Evolutionary conservation across 179 eudicot species (phyloP).

Genomic region (Drosera spatulata): DNA sequence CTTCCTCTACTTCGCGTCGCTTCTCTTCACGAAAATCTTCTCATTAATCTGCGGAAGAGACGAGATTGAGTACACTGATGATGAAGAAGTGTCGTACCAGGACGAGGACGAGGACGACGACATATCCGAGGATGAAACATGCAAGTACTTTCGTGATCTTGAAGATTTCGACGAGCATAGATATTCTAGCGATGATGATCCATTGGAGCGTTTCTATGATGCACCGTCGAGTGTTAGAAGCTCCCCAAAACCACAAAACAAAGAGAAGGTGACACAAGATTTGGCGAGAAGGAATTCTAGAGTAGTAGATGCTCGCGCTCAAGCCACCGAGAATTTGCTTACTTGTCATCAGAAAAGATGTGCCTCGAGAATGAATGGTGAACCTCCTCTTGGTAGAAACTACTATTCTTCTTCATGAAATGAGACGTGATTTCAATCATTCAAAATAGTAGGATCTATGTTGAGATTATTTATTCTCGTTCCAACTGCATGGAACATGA

Average conservation of each 20-base stretch:
- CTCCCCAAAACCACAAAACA: background rate
- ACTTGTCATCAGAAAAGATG: slow-evolving; percentile 3
- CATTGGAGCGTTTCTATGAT: background rate
- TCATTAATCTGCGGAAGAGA: slow-evolving; percentile 29
- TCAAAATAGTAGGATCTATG: too few relatives aligned
- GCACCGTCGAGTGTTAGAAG: background rate
- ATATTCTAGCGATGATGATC: slow-evolving; percentile 12
- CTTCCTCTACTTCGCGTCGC: slow-evolving; percentile 59
- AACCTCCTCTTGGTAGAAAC: too few relatives aligned
- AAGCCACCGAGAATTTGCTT: background rate
- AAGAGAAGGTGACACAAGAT: slow-evolving; percentile 10
- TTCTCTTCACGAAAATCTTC: slow-evolving; percentile 50
- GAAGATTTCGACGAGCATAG: slow-evolving; percentile 13
- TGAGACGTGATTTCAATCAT: too few relatives aligned
- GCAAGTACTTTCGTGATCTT: slow-evolving; percentile 6
- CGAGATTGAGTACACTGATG: slow-evolving; percentile 30
- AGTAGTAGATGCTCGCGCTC: slow-evolving; percentile 9
- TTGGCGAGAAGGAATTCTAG: slow-evolving; percentile 13
- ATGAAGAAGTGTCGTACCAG: slow-evolving; percentile 15
- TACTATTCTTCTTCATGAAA: too few relatives aligned
- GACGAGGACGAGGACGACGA: slow-evolving; percentile 13
- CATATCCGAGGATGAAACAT: slow-evolving; percentile 13
- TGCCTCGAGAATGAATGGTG: background rate
- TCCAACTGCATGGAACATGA: too few relatives aligned
- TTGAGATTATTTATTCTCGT: too few relatives aligned